Evolutionary conservation across 345 rosid species (phyloP).

Genomic region (Populus deltoides): DNA sequence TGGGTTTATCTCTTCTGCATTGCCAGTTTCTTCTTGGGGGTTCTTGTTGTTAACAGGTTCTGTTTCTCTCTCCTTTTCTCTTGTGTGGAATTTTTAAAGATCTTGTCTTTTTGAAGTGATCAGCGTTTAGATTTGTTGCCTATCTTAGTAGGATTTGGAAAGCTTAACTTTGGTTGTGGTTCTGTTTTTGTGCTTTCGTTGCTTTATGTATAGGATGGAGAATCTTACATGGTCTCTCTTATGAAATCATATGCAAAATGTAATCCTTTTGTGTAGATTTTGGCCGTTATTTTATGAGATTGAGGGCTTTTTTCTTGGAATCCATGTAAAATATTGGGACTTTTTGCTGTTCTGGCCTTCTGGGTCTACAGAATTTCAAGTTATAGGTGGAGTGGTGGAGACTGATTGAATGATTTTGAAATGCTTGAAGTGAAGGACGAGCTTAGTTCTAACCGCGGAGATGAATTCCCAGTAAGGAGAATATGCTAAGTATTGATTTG

Average conservation of each 20-base stretch:
- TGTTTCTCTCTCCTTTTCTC: slow-evolving; percentile 11
- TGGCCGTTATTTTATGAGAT: slow-evolving; percentile 1
- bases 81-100: slow-evolving; percentile 24
- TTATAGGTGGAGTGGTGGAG: background rate
- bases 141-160: background rate
- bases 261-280: slow-evolving; percentile 8
- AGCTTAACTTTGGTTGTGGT: background rate
- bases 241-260: slow-evolving; percentile 18
- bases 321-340: background rate
- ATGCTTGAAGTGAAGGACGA: background rate
- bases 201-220: slow-evolving; percentile 2
- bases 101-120: slow-evolving; percentile 34
- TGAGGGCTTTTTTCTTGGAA: slow-evolving; percentile 2
- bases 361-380: background rate
- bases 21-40: slow-evolving; percentile 70
- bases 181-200: background rate
- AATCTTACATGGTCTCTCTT: slow-evolving; percentile 8
- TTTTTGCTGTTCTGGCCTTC: background rate
- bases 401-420: background rate
- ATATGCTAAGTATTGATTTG: background rate
- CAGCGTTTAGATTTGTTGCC: slow-evolving; percentile 17
- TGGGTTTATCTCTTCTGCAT: slow-evolving; percentile 66
- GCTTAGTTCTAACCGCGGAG: slow-evolving; percentile 2
- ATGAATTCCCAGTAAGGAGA: background rate
- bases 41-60: slow-evolving; percentile 69